These are phyloP conservation scores for Allium cepa DNA, from an alignment of 106 monocot species.

Conservation along the genomic window DNA sequence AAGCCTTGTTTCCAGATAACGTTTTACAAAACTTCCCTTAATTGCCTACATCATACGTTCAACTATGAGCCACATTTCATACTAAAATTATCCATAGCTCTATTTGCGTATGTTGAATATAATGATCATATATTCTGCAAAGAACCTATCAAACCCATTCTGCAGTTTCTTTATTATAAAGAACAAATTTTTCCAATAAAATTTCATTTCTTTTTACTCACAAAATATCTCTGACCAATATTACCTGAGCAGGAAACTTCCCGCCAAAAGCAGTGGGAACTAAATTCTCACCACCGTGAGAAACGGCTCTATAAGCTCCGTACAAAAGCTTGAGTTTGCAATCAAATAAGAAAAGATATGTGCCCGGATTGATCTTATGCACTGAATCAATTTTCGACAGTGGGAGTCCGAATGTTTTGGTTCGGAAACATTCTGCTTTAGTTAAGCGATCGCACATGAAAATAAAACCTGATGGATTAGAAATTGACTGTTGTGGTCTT, in stretches of 20 bases:
- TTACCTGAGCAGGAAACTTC: conserved; percentile 8
- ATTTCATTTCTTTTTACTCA: not conserved
- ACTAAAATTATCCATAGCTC: not conserved
- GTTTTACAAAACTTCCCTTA: too few relatives aligned
- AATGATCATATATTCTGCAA: not conserved
- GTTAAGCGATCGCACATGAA: conserved; percentile 4
- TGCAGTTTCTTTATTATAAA: not conserved
- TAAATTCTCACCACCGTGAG: not conserved
- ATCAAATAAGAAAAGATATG: not conserved
- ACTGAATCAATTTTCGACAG: conserved; percentile 3
- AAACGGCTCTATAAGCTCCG: not conserved
- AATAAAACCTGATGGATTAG: conserved; percentile 1
- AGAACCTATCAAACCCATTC: not conserved
- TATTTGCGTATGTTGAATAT: not conserved
- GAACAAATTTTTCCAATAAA: not conserved
- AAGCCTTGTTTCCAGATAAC: too few relatives aligned
- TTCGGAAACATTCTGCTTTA: conserved; percentile 1
- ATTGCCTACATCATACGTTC: too few relatives aligned
- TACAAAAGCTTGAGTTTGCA: conserved; percentile 6
- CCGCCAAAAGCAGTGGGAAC: conserved; percentile 4
- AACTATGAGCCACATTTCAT: not conserved
- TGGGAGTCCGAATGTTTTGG: not conserved
- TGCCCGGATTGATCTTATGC: conserved; percentile 1
- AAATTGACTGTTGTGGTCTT: not conserved
- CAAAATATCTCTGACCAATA: not conserved